A percentile compares a stretch with the other conserved stretches of the same genome.
These are phyloP conservation scores for Cryptomeria japonica DNA, from an alignment of 75 land plant genomes.

Conservation along the genomic window DNA sequence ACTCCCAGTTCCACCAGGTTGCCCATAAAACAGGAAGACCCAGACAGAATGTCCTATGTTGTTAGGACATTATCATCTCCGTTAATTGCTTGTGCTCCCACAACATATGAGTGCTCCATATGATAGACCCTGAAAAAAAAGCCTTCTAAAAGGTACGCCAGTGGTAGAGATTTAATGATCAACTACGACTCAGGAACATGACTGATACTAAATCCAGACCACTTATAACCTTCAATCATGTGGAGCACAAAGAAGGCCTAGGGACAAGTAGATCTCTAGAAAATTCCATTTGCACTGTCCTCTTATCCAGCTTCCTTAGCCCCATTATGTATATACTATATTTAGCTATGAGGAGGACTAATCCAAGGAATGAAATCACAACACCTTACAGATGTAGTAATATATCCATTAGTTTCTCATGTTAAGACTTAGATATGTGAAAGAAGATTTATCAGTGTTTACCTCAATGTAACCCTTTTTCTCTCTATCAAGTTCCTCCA, in stretches of 20 bases:
- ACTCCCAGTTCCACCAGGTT: background rate
- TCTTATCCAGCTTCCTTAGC: background rate
- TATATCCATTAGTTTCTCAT: background rate
- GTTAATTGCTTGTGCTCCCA: background rate
- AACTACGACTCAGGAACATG: background rate
- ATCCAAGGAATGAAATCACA: background rate
- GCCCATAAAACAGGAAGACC: background rate
- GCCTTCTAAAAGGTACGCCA: background rate
- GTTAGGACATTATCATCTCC: background rate
- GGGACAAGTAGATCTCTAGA: background rate
- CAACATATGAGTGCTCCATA: background rate
- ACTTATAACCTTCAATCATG: background rate
- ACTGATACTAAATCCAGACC: background rate
- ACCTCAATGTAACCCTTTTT: constrained; percentile 43
- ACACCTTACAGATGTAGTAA: background rate
- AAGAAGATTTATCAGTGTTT: background rate
- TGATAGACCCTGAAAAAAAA: too few relatives aligned
- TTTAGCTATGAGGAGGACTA: background rate
- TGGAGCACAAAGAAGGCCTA: background rate
- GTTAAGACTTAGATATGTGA: background rate
- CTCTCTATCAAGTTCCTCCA: constrained; percentile 34
- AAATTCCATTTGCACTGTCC: background rate
- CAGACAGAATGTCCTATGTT: background rate
- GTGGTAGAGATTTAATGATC: background rate
- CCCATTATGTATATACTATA: background rate